A percentile compares a stretch with the other conserved stretches of the same genome.
Evolutionary conservation across 108 stramenopile species (phyloP).

Genomic region (Hondaea fermentalgiana): DNA sequence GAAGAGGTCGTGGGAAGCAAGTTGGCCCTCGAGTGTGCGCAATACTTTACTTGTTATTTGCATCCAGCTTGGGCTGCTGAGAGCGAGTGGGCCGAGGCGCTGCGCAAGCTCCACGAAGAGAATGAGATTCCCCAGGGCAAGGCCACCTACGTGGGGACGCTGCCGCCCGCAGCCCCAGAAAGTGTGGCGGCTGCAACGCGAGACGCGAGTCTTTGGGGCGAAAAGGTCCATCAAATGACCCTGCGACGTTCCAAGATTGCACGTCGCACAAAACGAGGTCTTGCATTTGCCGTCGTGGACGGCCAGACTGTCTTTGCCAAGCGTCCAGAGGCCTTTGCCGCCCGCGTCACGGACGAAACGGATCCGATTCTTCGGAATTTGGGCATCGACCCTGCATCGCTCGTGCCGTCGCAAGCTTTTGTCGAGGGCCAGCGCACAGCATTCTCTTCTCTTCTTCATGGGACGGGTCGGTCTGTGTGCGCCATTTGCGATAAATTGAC

Average conservation of each 20-base stretch:
- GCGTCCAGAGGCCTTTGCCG: neutral
- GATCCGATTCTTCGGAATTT: neutral
- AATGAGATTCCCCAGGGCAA: neutral
- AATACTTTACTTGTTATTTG: constrained; percentile 7
- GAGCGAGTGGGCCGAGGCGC: neutral
- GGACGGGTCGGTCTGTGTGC: neutral
- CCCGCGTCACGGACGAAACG: neutral
- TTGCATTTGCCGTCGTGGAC: neutral
- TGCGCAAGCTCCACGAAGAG: neutral
- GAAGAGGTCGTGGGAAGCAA: constrained; percentile 14
- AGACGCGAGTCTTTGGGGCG: neutral
- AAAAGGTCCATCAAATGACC: constrained; percentile 1
- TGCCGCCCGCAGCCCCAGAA: neutral
- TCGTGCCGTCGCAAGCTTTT: neutral
- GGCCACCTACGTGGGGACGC: neutral
- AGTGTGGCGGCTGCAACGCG: neutral
- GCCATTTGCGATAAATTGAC: too few species aligned
- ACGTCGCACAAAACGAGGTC: neutral
- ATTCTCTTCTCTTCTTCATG: neutral
- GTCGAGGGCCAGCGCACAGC: neutral
- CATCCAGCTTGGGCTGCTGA: neutral
- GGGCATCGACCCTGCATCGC: neutral
- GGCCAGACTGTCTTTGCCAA: constrained; percentile 2
- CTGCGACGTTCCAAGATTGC: neutral
- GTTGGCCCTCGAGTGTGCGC: neutral